Conservation (phyloP, 208 protist species). For the Angomonas ambiguus region DNA sequence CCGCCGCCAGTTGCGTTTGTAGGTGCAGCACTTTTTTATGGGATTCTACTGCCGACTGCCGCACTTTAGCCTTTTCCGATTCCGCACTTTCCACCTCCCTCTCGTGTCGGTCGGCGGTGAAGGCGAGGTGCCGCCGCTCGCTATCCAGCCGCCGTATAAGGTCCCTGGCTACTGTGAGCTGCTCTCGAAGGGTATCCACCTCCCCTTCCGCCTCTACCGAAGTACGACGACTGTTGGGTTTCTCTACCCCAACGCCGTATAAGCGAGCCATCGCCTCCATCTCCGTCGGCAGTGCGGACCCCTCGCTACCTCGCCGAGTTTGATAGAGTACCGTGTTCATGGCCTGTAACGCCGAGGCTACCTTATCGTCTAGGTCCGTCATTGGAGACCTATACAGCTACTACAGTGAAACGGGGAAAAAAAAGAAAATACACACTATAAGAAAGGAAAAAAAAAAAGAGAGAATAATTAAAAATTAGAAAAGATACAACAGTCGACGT, state of each 20-base stretch:
- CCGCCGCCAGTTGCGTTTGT: conserved; percentile 15
- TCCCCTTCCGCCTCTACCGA: not conserved
- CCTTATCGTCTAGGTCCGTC: not conserved
- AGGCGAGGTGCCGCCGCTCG: conserved; percentile 39
- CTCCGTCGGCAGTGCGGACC: not conserved
- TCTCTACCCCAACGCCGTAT: not conserved
- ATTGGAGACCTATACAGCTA: no score
- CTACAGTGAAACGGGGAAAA: no score
- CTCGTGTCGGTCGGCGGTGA: conserved; percentile 23
- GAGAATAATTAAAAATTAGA: conserved; percentile 4
- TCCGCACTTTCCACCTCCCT: conserved; percentile 17
- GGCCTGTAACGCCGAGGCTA: not conserved
- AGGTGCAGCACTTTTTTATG: conserved; percentile 22
- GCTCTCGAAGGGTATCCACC: conserved; percentile 14
- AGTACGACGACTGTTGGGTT: not conserved
- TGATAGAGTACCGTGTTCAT: not conserved
- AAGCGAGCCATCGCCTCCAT: not conserved
- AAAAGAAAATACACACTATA: no score
- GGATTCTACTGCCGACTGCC: conserved; percentile 22
- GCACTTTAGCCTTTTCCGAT: conserved; percentile 18
- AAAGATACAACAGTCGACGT: not conserved
- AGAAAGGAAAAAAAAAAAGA: conserved; percentile 5
- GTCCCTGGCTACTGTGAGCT: conserved; percentile 33
- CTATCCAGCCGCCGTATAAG: conserved; percentile 52
- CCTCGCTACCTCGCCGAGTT: not conserved